A percentile compares a stretch with the other conserved stretches of the same genome.
Conservation (phyloP, 345 rosid genomes). For the Tarenaya hassleriana region DNA sequence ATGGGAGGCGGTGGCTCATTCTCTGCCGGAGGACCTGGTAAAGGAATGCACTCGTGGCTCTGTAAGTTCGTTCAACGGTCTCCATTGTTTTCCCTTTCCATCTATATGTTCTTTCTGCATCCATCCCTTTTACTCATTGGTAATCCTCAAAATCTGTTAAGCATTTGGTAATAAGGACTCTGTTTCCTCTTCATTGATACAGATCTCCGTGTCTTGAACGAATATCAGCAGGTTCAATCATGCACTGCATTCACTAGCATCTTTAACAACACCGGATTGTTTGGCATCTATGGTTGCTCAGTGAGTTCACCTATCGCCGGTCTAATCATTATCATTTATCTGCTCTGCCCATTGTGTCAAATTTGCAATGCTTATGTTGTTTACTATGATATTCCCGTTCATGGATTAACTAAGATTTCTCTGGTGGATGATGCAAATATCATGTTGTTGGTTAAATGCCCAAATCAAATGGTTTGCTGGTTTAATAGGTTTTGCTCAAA, state of each 20-base stretch:
- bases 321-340: too few species aligned
- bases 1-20: slow-evolving; percentile 98
- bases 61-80: slow-evolving; percentile 46
- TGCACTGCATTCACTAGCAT: slow-evolving; percentile 75
- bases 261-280: slow-evolving; percentile 56
- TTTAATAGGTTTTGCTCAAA: neutral
- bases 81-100: neutral
- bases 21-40: slow-evolving; percentile 97
- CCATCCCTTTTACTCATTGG: neutral
- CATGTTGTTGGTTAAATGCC: neutral
- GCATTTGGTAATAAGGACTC: slow-evolving; percentile 6
- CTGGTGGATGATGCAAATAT: too few species aligned
- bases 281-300: slow-evolving; percentile 71
- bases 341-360: too few species aligned
- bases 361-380: neutral
- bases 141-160: neutral
- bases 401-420: neutral
- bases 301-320: slow-evolving; percentile 31
- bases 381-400: neutral
- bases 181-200: slow-evolving; percentile 22
- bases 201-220: slow-evolving; percentile 57
- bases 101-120: neutral
- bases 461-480: neutral
- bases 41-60: slow-evolving; percentile 89
- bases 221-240: slow-evolving; percentile 50